Conservation (phyloP, 73 alveolate genomes). For the Paramecium primaurelia region DNA sequence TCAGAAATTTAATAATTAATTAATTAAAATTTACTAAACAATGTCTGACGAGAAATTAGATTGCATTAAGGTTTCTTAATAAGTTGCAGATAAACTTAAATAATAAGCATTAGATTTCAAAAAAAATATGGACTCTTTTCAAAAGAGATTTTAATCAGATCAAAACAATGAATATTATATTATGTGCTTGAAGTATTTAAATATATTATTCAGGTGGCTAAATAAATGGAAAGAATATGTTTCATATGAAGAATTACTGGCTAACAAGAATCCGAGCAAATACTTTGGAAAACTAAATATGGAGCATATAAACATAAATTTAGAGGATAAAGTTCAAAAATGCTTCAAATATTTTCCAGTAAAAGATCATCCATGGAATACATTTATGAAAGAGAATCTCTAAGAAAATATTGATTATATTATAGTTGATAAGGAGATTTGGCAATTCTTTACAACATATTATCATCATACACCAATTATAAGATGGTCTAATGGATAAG, state of each 20-base stretch:
- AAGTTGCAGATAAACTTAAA: background rate
- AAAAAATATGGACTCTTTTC: background rate
- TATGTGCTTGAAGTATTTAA: constrained; percentile 11
- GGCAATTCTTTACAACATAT: background rate
- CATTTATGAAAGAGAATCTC: background rate
- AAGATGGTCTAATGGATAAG: background rate
- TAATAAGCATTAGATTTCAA: background rate
- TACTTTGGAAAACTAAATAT: constrained; percentile 1
- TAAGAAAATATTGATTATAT: background rate
- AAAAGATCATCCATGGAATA: constrained; percentile 45
- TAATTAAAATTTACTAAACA: background rate
- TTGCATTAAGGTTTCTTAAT: background rate
- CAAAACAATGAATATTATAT: background rate
- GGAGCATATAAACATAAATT: background rate
- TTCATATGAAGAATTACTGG: background rate
- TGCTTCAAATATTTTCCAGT: background rate
- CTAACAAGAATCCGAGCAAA: background rate
- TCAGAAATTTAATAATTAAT: background rate
- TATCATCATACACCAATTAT: background rate
- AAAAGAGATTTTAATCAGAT: background rate
- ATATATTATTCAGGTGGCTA: background rate
- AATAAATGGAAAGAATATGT: background rate
- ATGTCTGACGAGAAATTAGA: background rate
- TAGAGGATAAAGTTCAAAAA: background rate
- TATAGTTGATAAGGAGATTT: constrained; percentile 1